Evolutionary conservation across 2,329 filamentous ascomycete species (phyloP), one percentile per base, ranked within the genome.

Genomic region (Penicillium sp.): DNA sequence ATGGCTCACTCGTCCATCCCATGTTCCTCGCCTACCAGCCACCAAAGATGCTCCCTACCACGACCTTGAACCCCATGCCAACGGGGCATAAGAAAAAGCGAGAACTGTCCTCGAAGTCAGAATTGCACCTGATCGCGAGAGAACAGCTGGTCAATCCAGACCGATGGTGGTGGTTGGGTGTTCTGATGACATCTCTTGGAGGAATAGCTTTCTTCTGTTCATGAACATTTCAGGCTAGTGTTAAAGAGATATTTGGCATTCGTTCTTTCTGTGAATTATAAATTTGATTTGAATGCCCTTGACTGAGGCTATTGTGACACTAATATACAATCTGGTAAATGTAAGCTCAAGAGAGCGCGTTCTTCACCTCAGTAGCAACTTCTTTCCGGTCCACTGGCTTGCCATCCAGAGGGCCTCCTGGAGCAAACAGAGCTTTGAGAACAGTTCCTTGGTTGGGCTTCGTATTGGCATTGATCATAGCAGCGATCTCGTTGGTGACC

Each of bases 1-100:
- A 89, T 67, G 87, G 87, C 56, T 74, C 83, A 1, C 86, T 85
- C 11, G 75, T 89, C 74, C 82, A 86, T 62, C 87, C 87, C 11
- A 80, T 90, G 78, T 90, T 87, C 71, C 79, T 88, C 44, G 82
- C 81, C 60, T 84, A 81, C 68, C 79, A 73, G 13, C 82, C 85
- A 5, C 86, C 87, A 0, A 75, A 85, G 66, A 90, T 90, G 86
- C 81, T 89, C 6, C 87, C 87, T 2, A 89, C 87, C 3, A 78
- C 79, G 11, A 88, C 85, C 0, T 76, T 90, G 57, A 86, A 89
- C 66, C 84, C 86, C 1, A 76, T 73, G 1, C 65, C 75, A 1
- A 71, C 75, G 3, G 66, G 72, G n/a, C 76, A 70, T 7, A 64
- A 65, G 20, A 74, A 71, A 55, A 64, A 65, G 43, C 55, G 64